Evolutionary conservation across 225 moss, liverwort and hornwort species (phyloP).

Genomic region (Rhytidiadelphus loreus): DNA sequence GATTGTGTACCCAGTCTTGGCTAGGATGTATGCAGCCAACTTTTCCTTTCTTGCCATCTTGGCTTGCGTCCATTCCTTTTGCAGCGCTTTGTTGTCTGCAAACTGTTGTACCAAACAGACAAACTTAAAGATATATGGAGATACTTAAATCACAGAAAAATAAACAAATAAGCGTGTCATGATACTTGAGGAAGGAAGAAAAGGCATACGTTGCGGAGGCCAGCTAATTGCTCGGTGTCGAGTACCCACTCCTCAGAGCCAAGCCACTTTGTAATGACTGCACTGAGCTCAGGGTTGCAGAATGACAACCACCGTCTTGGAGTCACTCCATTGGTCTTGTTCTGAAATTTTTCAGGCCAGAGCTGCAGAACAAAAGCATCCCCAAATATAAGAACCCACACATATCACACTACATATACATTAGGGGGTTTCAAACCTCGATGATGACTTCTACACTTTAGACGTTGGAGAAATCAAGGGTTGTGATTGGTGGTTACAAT

Average conservation of each 20-base stretch:
- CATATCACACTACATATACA: not conserved
- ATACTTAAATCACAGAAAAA: not conserved
- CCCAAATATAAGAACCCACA: not conserved
- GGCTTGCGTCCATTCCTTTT: constrained; percentile 73
- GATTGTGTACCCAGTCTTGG: constrained; percentile 78
- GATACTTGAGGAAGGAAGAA: not conserved
- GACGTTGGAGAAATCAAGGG: not conserved
- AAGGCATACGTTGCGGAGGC: constrained; percentile 48
- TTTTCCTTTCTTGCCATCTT: constrained; percentile 68
- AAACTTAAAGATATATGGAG: not conserved
- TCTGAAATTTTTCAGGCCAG: constrained; percentile 96
- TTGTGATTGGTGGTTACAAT: not conserved
- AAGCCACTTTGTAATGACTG: constrained; percentile 88
- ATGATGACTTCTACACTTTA: not conserved
- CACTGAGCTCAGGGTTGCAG: constrained; percentile 90
- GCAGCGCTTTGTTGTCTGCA: constrained; percentile 64
- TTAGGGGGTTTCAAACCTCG: not conserved
- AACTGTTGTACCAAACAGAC: constrained; percentile 29
- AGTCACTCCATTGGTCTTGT: constrained; percentile 97
- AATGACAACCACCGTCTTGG: constrained; percentile 89
- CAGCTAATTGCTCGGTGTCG: constrained; percentile 58
- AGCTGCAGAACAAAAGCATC: constrained; percentile 32
- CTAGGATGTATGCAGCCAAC: constrained; percentile 68
- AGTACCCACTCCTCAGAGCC: constrained; percentile 85
- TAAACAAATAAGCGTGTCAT: not conserved